These are phyloP conservation scores for Backusella luteola DNA, from an alignment of 192 early-diverging fungal genomes.

Conservation along the genomic window DNA sequence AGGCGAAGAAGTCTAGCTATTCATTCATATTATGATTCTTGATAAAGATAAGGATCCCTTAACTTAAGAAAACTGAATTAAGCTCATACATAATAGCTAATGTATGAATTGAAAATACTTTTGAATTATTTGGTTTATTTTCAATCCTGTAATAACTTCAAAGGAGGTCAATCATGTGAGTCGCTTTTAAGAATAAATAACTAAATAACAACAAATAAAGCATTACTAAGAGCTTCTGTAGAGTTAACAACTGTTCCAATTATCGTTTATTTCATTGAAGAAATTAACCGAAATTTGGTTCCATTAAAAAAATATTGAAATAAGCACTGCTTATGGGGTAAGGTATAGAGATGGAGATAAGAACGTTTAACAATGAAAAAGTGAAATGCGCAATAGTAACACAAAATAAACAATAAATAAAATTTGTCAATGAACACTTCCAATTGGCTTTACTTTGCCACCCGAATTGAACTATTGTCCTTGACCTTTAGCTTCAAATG, in stretches of 20 bases:
- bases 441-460: background rate
- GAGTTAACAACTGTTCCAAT: background rate
- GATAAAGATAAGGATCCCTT: background rate
- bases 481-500: background rate
- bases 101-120: background rate
- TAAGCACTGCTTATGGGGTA: background rate
- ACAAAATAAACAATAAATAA: background rate
- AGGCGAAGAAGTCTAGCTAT: background rate
- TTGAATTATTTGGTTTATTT: background rate
- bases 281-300: background rate
- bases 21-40: background rate
- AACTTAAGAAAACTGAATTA: background rate
- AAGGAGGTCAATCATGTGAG: background rate
- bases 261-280: background rate
- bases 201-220: background rate
- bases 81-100: background rate
- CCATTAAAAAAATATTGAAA: background rate
- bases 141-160: background rate
- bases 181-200: background rate
- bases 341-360: background rate
- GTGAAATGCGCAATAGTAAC: background rate
- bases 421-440: background rate
- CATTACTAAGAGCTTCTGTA: background rate
- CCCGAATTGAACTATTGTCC: background rate
- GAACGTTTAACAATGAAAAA: background rate